Percentiles rank a stretch among this genome's conserved stretches.
Evolutionary conservation across 2,329 filamentous ascomycete species (phyloP).

Genomic region (Coniochaeta sp.): DNA sequence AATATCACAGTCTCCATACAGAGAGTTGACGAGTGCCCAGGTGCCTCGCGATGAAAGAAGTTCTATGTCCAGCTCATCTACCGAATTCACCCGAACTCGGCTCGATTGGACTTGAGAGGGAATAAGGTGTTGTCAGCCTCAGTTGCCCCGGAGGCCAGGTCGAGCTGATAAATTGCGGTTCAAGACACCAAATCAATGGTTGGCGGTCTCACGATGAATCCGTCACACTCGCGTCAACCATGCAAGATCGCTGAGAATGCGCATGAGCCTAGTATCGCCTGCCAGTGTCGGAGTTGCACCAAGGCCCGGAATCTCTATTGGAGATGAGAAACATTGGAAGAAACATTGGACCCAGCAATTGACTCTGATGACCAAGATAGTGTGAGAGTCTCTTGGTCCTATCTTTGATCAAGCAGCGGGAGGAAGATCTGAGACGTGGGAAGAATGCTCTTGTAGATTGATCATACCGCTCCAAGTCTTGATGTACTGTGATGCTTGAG

Average conservation of each 20-base stretch:
- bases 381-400: neutral
- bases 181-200: slow-evolving; percentile 2
- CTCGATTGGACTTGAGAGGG: neutral
- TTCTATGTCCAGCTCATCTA: neutral
- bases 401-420: neutral
- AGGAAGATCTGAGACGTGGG: neutral
- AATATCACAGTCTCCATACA: neutral
- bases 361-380: neutral
- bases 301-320: neutral
- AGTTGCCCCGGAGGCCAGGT: neutral
- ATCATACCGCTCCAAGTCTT: neutral
- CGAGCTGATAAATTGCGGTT: neutral
- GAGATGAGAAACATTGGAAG: neutral
- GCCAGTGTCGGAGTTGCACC: neutral
- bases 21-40: neutral
- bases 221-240: neutral
- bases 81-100: neutral
- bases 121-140: neutral
- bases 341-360: neutral
- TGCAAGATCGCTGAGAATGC: neutral
- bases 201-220: slow-evolving; percentile 1
- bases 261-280: neutral
- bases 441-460: neutral
- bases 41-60: neutral
- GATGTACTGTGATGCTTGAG: neutral